Evolutionary conservation across 2,329 filamentous ascomycete genomes (phyloP), one percentile per base, ranked within the genome.

Genomic region (Trichoderma semiorbis): DNA sequence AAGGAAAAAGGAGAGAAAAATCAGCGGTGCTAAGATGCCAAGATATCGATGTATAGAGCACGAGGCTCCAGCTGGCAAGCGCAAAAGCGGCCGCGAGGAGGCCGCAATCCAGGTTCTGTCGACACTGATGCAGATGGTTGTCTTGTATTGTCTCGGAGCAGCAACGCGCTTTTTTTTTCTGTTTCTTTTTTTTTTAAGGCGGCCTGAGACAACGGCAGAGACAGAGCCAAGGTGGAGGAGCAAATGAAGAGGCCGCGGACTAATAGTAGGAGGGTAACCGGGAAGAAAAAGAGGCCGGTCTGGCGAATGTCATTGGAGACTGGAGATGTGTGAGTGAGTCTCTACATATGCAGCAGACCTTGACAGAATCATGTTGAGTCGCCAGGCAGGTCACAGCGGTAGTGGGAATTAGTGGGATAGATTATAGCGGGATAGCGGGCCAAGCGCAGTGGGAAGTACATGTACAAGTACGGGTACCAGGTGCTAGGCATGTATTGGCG

Each of bases 361-460:
- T 68, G 28, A 21, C 14, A 39, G 47, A 36, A 39, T 26, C 64
- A 67, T 66, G 63, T 32, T 55, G 7, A 39, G 61, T 64, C 68
- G 50, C 50, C 50, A 65, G 61, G 61, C 61, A 71, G 69, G 69
- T 71, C 60, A 36, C 39, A 71, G 50, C 69, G 53, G 50, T 60
- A 65, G 69, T 71, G 69, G 69, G 24, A 62, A 43, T 57, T 30
- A 65, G 64, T 58, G 64, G 64, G 24, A 18, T 60, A 39, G 36
- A 39, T 39, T 39, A 39, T 18, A 32, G 66, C 55, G 57, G 66
- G 36, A 60, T 61, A 50, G 55, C 53, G 32, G 36, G 43, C 36
- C 16, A n/a, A 34, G 43, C 43, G 43, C n/a, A 1, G n/a, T 50
- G n/a, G 43, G n/a, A 50, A 50, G 55, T 60, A 21, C 55, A 18